Evolutionary conservation across 139 green algal species (phyloP).

Genomic region (Closterium sp.): DNA sequence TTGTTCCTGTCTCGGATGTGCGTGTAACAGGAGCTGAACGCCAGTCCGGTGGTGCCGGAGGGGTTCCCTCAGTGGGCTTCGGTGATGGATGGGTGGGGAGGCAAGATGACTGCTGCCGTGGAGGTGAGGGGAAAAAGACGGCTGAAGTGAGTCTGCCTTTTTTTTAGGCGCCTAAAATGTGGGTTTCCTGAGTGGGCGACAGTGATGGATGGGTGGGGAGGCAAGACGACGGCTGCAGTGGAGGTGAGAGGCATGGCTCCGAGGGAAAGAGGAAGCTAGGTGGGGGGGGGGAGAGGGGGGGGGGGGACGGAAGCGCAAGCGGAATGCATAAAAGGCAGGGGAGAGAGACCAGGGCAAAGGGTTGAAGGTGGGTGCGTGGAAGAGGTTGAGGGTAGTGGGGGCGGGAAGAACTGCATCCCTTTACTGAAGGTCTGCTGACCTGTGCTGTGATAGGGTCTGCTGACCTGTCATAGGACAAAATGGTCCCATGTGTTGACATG

Average conservation of each 20-base stretch:
- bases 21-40: constrained; percentile 74
- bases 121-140: constrained; percentile 24
- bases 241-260: constrained; percentile 6
- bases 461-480: background rate
- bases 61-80: constrained; percentile 75
- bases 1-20: background rate
- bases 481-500: background rate
- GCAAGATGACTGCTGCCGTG: constrained; percentile 60
- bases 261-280: too few species aligned
- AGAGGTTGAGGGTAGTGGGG: too few species aligned
- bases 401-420: too few species aligned
- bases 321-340: too few species aligned
- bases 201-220: too few species aligned
- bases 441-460: too few species aligned
- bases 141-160: too few species aligned
- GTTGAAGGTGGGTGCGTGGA: too few species aligned
- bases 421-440: too few species aligned
- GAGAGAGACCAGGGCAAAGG: background rate
- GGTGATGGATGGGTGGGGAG: constrained; percentile 82
- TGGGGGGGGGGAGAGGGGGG: background rate
- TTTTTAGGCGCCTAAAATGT: too few species aligned
- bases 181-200: too few species aligned
- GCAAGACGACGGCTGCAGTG: too few species aligned
- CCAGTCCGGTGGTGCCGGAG: constrained; percentile 58
- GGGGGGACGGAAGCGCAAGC: background rate